Conservation (phyloP, 1,139 yeast genomes). For the Yamadazyma aaseri region DNA sequence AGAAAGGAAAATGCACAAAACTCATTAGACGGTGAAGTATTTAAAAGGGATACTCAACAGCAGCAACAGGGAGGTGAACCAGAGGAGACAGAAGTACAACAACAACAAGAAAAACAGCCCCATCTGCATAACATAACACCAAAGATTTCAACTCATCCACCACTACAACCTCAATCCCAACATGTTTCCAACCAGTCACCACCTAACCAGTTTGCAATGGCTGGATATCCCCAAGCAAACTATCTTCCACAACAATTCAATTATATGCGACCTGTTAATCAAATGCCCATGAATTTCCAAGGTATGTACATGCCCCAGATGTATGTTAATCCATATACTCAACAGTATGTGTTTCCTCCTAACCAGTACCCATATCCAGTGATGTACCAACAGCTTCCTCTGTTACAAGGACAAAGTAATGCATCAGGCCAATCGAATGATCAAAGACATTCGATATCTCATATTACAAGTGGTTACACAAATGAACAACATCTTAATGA, state of each 20-base stretch:
- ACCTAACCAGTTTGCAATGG: background rate
- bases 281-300: background rate
- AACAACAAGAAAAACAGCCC: too few species aligned
- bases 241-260: conserved; percentile 1
- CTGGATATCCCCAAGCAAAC: background rate
- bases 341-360: background rate
- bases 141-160: background rate
- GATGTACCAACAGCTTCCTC: conserved; percentile 3
- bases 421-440: too few species aligned
- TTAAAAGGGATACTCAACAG: too few species aligned
- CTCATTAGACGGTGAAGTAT: too few species aligned
- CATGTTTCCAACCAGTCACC: conserved; percentile 2
- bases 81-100: too few species aligned
- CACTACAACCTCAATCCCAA: background rate
- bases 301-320: conserved; percentile 4
- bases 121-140: too few species aligned
- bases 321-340: conserved; percentile 1
- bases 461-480: too few species aligned
- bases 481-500: too few species aligned
- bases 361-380: conserved; percentile 2
- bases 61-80: too few species aligned
- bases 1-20: too few species aligned
- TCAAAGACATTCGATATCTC: too few species aligned
- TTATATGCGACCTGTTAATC: conserved; percentile 2
- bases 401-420: background rate